Base-by-base conservation (phyloP, 352 stramenopile genomes). In the Pythium periplocum region DNA sequence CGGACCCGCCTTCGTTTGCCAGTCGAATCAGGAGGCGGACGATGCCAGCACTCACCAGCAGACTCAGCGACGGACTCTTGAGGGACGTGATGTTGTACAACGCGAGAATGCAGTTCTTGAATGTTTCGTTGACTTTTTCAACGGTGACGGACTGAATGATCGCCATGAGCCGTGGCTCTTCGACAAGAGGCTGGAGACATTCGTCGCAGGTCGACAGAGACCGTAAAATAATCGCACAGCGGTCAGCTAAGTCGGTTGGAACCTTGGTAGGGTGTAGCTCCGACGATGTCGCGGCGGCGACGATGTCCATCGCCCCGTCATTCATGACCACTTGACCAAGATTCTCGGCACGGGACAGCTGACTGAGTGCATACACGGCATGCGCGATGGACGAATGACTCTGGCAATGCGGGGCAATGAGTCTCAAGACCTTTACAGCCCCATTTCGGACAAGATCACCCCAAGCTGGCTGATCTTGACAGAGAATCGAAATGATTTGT, bases 71-170 rank as follows among this genome's bases (percentile, higher is more conserved):
- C 4, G 68, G 39, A 4, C 56, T 73, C 53, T 75, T 80, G 50
- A 60, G 76, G 4, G 69, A 74, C 1, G 75, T 87, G 50, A 90
- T 63, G 55, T 90, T 90, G 62, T 93, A 90, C 41, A 90, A 68
- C 6, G 77, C 71, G 43, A 90, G 47, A 45, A 93, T 84, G 9
- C 73, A 66, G 56, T 91, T 78, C 45, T 74, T 72, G 35, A 69
- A 71, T 30, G 75, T 53, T 33, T 87, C 80, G 8, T 70, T 69
- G 8, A 57, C 59, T 6, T 66, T 63, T 30, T 60, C 57, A 3
- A 33, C 50, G 1, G 83, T 69, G 52, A 91, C 74, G 1, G 63
- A 43, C 1, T 54, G 48, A 4, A 88, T 37, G 33, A 90, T 64
- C 32, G 68, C 67, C 3, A 91, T 71, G 34, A 93, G 59, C 2